Percentiles rank a stretch among this genome's conserved stretches.
Evolutionary conservation across 306 rosid species (phyloP).

Genomic region (Canavalia ensiformis): DNA sequence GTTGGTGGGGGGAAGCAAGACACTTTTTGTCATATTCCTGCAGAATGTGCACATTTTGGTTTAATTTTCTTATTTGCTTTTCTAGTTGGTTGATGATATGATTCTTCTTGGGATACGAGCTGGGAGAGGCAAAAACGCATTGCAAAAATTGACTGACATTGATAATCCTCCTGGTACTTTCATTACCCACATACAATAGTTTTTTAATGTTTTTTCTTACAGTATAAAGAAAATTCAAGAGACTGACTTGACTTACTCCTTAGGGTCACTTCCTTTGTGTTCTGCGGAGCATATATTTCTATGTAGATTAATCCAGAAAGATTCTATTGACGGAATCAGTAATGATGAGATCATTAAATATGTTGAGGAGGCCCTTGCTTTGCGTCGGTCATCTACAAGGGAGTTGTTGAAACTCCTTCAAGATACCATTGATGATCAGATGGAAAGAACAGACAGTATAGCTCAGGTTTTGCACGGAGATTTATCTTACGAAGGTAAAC

Average conservation of each 20-base stretch:
- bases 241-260: conserved; percentile 53
- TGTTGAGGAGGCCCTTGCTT: conserved; percentile 76
- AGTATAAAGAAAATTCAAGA: conserved; percentile 37
- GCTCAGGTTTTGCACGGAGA: conserved; percentile 59
- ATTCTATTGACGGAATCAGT: conserved; percentile 62
- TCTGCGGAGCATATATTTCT: conserved; percentile 85
- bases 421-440: conserved; percentile 64
- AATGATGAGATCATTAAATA: conserved; percentile 53
- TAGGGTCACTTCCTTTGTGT: conserved; percentile 79
- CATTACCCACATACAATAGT: not conserved
- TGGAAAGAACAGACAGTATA: conserved; percentile 59
- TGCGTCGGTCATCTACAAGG: conserved; percentile 69
- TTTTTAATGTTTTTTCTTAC: conserved; percentile 29
- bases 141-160: conserved; percentile 56
- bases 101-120: conserved; percentile 78
- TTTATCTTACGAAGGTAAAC: conserved; percentile 79
- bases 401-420: conserved; percentile 68
- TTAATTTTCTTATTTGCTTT: conserved; percentile 48
- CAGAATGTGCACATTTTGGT: conserved; percentile 13
- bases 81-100: conserved; percentile 87
- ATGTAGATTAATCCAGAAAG: conserved; percentile 81
- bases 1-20: conserved; percentile 18
- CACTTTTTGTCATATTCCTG: conserved; percentile 31
- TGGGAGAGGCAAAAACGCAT: conserved; percentile 70
- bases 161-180: conserved; percentile 65